These are phyloP conservation scores for Coprinopsis cinerea DNA, from an alignment of 768 basidiomycete species.

Conservation along the genomic window DNA sequence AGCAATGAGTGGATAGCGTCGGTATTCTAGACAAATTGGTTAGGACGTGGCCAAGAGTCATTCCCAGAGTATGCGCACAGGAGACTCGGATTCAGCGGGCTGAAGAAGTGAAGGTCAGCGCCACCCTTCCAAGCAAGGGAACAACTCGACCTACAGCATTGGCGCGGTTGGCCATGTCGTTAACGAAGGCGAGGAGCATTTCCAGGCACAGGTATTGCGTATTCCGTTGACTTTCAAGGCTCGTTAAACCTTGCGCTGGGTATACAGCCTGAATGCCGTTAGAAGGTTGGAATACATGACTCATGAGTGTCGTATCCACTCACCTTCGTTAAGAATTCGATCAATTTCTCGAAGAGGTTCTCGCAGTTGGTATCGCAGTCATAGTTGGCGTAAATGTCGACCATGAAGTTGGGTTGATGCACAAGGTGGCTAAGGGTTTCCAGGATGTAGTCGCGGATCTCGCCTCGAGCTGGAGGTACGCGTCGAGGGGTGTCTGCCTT, in stretches of 20 bases:
- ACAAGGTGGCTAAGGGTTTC: constrained; percentile 82
- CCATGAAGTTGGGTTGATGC: constrained; percentile 85
- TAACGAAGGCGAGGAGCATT: constrained; percentile 78
- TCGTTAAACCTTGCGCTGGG: constrained; percentile 53
- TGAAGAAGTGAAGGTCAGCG: constrained; percentile 17
- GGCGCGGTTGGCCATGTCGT: constrained; percentile 74
- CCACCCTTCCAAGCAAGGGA: constrained; percentile 11
- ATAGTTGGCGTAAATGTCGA: constrained; percentile 93
- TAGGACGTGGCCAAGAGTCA: neutral
- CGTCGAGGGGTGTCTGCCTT: constrained; percentile 39
- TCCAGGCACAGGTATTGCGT: constrained; percentile 87
- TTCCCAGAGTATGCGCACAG: constrained; percentile 35
- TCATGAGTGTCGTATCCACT: constrained; percentile 4
- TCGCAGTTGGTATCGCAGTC: constrained; percentile 97
- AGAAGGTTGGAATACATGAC: neutral
- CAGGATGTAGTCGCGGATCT: constrained; percentile 84
- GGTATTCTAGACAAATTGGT: constrained; percentile 37
- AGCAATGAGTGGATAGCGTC: constrained; percentile 52
- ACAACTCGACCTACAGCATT: constrained; percentile 28
- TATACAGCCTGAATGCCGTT: constrained; percentile 62
- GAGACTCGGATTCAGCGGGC: constrained; percentile 53
- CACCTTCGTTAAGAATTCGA: constrained; percentile 89
- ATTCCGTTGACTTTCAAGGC: constrained; percentile 61
- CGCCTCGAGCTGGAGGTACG: constrained; percentile 73
- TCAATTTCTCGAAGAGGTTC: constrained; percentile 85